Evolutionary conservation across 129 eudicot species (phyloP), one percentile per base, ranked within the genome.

Genomic region (Flaveria bidentis): DNA sequence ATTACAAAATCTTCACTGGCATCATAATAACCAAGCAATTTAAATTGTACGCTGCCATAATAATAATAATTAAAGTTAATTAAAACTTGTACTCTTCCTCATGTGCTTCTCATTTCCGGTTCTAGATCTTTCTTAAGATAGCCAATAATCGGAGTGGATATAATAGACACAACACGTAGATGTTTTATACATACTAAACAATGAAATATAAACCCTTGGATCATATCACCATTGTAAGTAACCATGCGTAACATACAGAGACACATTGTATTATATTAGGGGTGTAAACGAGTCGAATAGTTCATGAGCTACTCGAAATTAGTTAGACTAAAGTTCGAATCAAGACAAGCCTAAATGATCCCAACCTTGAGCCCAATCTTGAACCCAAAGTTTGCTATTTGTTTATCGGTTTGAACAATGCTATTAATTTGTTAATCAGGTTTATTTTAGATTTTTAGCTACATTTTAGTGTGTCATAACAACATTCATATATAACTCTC

Each of bases 1-100:
- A 36, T 36, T 36, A 36, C 41, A 36, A 36, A 36, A 36, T 36
- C 41, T 36, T 36, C 65, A 22, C 65, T 26, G 53, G 41, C 60
- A 26, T 74, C 26, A 26, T 45, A 62, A 75, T 62, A 58, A 60
- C 18, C 23, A 55, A 60, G 18, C 62, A 30, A 30, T 30, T 30
- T 4, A 30, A 4, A 30, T 30, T 30, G 36, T 30, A 30, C 36
- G 16, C 65, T 58, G 30, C 33, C 65, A 58, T 22, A 28, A 18
- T 20, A 56, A n/a, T 23, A 23, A 20, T 50, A 50, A 50, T 50
- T 12, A 56, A 16, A 56, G 25, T 4, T 9, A 62, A 62, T 5
- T 13, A 28, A 13, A 62, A 28, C 20, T 12, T 13, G 68, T 62
- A 28, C 68, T 62, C 44, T 62, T 26, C 28, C 63, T 56, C 8